A percentile compares a stretch with the other conserved stretches of the same genome.
Evolutionary conservation across 441 rosid species (phyloP).

Genomic region (Populus trichocarpa): DNA sequence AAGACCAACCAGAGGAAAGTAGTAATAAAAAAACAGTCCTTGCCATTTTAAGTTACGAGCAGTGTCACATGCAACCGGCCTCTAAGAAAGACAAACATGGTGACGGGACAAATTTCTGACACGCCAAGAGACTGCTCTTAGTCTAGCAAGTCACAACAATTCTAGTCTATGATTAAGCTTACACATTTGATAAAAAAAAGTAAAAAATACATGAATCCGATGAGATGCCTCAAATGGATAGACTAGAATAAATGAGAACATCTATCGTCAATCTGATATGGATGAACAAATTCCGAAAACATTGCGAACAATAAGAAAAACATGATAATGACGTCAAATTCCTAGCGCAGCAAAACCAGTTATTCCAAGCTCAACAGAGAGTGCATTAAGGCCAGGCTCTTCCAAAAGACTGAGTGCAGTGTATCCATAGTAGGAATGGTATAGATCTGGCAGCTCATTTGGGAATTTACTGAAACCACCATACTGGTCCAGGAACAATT

Average conservation of each 20-base stretch:
- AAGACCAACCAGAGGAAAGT: not conserved
- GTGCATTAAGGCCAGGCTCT: slow-evolving; percentile 64
- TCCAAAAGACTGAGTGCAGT: slow-evolving; percentile 86
- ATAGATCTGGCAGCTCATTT: slow-evolving; percentile 62
- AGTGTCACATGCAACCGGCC: not conserved
- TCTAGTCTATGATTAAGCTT: not conserved
- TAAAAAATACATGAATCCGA: not conserved
- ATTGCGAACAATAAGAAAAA: not conserved
- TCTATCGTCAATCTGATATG: not conserved
- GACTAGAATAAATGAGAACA: not conserved
- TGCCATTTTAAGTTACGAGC: not conserved
- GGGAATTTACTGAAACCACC: slow-evolving; percentile 90
- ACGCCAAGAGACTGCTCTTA: not conserved
- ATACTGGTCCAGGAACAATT: slow-evolving; percentile 41
- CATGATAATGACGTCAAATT: slow-evolving; percentile 27
- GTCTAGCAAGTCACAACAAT: not conserved
- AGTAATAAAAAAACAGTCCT: not conserved
- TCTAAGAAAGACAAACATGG: not conserved
- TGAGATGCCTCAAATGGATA: not conserved
- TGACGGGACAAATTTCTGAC: not conserved
- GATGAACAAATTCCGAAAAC: not conserved
- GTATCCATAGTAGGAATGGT: slow-evolving; percentile 81
- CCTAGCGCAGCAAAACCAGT: slow-evolving; percentile 42
- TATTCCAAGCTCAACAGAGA: slow-evolving; percentile 74
- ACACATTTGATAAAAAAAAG: not conserved